phyloP scores from a whole-genome alignment of 192 early-diverging fungal species.

The Phlyctochytrium arcticum region DNA sequence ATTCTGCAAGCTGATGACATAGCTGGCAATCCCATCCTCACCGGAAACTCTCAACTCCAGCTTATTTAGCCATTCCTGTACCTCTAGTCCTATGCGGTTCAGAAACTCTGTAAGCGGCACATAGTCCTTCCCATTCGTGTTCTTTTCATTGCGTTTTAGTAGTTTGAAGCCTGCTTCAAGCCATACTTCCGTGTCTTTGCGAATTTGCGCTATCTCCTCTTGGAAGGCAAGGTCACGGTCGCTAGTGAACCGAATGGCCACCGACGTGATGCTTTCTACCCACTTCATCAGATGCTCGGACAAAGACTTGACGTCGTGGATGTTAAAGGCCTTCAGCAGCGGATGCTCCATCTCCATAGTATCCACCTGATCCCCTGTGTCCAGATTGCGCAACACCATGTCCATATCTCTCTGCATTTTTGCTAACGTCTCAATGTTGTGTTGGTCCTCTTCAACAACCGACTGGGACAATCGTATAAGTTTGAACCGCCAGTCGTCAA shows the following conservation, averaged over 20 bases:
- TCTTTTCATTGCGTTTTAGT: constrained; percentile 45
- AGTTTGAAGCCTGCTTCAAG: constrained; percentile 40
- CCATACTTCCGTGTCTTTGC: constrained; percentile 46
- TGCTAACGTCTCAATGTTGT: constrained; percentile 44
- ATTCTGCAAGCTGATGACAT: constrained; percentile 51
- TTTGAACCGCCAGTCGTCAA: constrained; percentile 48
- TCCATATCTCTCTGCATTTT: constrained; percentile 49
- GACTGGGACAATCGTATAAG: constrained; percentile 45
- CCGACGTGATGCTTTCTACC: constrained; percentile 43
- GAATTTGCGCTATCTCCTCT: constrained; percentile 44
- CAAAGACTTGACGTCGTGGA: constrained; percentile 42
- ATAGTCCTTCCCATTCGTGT: constrained; percentile 48
- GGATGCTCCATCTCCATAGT: constrained; percentile 42
- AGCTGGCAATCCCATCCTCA: constrained; percentile 51
- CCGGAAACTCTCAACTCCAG: constrained; percentile 45
- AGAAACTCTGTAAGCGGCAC: constrained; percentile 38
- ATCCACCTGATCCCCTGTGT: constrained; percentile 21
- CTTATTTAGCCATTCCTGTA: constrained; percentile 54
- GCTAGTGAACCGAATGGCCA: constrained; percentile 49
- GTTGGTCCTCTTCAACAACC: constrained; percentile 54
- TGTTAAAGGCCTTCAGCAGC: constrained; percentile 42
- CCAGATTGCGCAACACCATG: constrained; percentile 46
- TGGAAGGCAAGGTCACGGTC: constrained; percentile 45
- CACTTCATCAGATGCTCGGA: constrained; percentile 44
- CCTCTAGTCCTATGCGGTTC: constrained; percentile 31